These are phyloP conservation scores for Barbatosphaeria neglecta DNA, from an alignment of 495 filamentous ascomycete genomes.

Conservation along the genomic window DNA sequence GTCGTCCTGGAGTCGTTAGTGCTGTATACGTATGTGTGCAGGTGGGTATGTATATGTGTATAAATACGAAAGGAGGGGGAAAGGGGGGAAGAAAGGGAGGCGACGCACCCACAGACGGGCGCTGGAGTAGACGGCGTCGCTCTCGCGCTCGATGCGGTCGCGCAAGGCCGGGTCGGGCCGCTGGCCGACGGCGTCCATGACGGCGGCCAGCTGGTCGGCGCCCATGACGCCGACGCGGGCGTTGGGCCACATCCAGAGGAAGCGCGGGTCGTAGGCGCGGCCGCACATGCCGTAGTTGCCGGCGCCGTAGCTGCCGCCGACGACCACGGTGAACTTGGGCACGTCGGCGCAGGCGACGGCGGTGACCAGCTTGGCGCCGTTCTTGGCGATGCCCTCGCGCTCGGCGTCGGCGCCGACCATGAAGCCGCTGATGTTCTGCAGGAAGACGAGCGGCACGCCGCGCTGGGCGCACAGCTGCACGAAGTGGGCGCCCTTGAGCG, in stretches of 20 bases:
- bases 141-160: constrained; percentile 80
- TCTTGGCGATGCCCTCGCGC: constrained; percentile 91
- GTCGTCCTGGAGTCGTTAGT: constrained; percentile 47
- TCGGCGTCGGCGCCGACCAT: constrained; percentile 95
- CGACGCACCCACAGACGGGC: constrained; percentile 77
- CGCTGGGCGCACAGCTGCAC: constrained; percentile 94
- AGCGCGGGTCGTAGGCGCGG: constrained; percentile 80
- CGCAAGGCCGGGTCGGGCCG: constrained; percentile 70
- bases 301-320: constrained; percentile 78
- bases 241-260: constrained; percentile 97
- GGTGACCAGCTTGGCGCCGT: constrained; percentile 93
- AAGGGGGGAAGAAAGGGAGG: not conserved
- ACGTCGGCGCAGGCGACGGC: constrained; percentile 92
- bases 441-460: constrained; percentile 77
- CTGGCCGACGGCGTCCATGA: constrained; percentile 92
- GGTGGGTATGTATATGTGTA: too few relatives aligned
- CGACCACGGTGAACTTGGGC: constrained; percentile 92
- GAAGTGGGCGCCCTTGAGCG: constrained; percentile 93
- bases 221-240: constrained; percentile 95
- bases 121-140: constrained; percentile 74
- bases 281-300: constrained; percentile 70
- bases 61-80: not conserved
- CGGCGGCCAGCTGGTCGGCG: constrained; percentile 76
- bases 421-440: constrained; percentile 96
- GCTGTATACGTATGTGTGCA: too few relatives aligned